Base-by-base conservation (phyloP, 371 early-diverging fungal genomes). In the Parasitella parasitica region DNA sequence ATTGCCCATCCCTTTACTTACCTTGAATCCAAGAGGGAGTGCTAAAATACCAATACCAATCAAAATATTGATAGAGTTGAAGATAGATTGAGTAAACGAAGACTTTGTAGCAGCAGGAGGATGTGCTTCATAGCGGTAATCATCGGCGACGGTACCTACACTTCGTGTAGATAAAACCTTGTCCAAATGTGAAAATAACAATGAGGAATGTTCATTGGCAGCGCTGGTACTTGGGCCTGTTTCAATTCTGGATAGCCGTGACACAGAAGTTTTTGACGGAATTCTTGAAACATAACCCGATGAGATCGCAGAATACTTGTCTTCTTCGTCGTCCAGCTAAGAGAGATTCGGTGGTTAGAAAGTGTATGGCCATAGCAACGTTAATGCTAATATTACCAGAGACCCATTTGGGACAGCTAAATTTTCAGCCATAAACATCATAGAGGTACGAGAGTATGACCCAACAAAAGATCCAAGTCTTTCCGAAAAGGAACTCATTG, bases 61-160 rank as follows among this genome's bases (percentile, higher is more conserved):
- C 50, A 89, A 72, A 15, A 88, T 73, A 54, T 89, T 89, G 66
- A 87, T 79, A 0, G 85, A 73, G 63, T 88, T 87, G 50, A 86
- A 86, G 6, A 77, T 69, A 15, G 82, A 74, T 57, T 68, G 69
- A 8, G 72, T 54, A 64, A 79, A 82, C 4, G 78, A 75, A 4
- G 81, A 81, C 59, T 73, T 77, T 24, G 71, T 61, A 18, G 26
- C 73, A 36, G 37, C 22, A 37, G 24, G 18, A 30, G 52, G 34
- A 26, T 64, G 61, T 7, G 43, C 28, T 57, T 59, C 50, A 61
- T 30, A 49, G 41, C 51, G 35, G 16, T 73, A 70, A 41, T 71
- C 71, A 54, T 74, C 76, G 5, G 77, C 78, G 11, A 76, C 63
- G 15, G 79, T 74, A 12, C 69, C 68, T 4, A 76, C 59, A 49